Evolutionary conservation across 306 rosid genomes (phyloP), one percentile per base, ranked within the genome.

Genomic region (Dicorynia guianensis): DNA sequence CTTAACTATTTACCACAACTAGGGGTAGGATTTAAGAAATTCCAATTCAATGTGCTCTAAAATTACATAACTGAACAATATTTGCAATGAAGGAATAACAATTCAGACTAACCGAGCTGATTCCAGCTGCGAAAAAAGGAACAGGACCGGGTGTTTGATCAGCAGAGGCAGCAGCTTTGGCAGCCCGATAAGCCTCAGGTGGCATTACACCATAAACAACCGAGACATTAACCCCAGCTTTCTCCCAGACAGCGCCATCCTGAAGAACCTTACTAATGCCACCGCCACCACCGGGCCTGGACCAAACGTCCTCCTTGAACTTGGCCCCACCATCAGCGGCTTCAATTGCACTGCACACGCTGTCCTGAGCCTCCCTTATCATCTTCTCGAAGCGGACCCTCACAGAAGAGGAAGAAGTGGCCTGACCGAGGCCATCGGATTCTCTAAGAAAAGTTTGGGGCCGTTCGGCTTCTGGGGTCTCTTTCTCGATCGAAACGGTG

Each of bases 201-300:
- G 99, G 99, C 99, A 95, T 95, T 5, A 92, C 86, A 8, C 99
- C 99, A 15, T 95, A 95, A 17, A 95, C 99, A 39, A 95, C 97
- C 3, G 97, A 92, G 25, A 95, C 99, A 81, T 95, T 95, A 25
- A 95, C 99, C 8, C 99, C 99, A 47, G 99, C 99, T 76, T 95
- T 95, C 89, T 95, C 99, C 91, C 90, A 92, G 75, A 95, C 90
- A 44, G 91, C 93, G 33, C 99, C 97, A 42, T 92, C 96, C 20
- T 95, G 99, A 18, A 95, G 90, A 25, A 95, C 99, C 89, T 97
- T 87, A 58, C 99, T 95, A 25, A 95, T 95, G 8, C 99, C 99
- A 0, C 99, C 99, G 6, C 99, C 97, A 3, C 99, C 97, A 0
- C 99, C 99, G 6, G 99, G 97, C 54, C 99, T 86, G 8, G 99